Percentiles rank a stretch among this genome's conserved stretches.
These are phyloP conservation scores for Eucommia ulmoides DNA, from an alignment of 257 asterid species.

Conservation along the genomic window DNA sequence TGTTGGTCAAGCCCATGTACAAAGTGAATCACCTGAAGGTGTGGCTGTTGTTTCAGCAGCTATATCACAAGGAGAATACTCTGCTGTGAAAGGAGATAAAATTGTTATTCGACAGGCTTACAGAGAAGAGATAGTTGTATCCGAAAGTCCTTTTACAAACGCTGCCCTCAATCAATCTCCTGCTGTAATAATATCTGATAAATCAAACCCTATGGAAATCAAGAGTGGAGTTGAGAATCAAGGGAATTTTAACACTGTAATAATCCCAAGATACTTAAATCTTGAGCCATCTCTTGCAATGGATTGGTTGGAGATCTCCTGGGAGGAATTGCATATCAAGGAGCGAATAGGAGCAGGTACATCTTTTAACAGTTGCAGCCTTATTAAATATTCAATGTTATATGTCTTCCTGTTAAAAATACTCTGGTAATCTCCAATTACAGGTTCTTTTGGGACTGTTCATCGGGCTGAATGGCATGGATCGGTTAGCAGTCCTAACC, in stretches of 20 bases:
- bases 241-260: slow-evolving; percentile 24
- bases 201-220: slow-evolving; percentile 25
- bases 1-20: slow-evolving; percentile 11
- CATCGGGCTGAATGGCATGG: slow-evolving; percentile 99
- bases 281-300: slow-evolving; percentile 89
- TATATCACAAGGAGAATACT: slow-evolving; percentile 20
- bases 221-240: slow-evolving; percentile 23
- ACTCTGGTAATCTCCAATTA: background rate
- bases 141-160: slow-evolving; percentile 29
- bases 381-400: background rate
- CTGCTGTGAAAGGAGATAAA: slow-evolving; percentile 31
- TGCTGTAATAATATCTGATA: slow-evolving; percentile 24
- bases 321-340: slow-evolving; percentile 86
- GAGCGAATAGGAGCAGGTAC: slow-evolving; percentile 97
- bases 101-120: slow-evolving; percentile 29
- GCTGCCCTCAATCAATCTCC: slow-evolving; percentile 33
- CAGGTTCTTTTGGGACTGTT: slow-evolving; percentile 98
- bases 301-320: slow-evolving; percentile 97
- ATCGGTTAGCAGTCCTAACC: slow-evolving; percentile 47
- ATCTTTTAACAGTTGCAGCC: background rate
- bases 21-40: slow-evolving; percentile 13
- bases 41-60: slow-evolving; percentile 24
- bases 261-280: slow-evolving; percentile 57
- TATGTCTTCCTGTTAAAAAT: background rate
- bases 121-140: slow-evolving; percentile 34